Evolutionary conservation across 257 asterid species (phyloP).

Genomic region (Solanum rostratum): DNA sequence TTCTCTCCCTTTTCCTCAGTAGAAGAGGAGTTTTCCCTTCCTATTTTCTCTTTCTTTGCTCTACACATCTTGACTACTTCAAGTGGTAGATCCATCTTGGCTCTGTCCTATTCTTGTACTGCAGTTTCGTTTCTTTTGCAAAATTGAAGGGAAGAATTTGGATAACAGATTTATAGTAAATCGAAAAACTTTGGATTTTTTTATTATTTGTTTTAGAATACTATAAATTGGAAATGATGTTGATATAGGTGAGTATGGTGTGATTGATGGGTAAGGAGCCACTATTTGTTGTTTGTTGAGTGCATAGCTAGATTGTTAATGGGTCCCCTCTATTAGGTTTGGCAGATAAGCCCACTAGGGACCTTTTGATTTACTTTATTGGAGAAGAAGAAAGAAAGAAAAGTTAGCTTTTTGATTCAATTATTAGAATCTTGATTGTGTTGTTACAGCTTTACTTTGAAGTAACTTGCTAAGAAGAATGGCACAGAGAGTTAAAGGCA

Average conservation of each 20-base stretch:
- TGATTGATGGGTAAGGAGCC: conserved; percentile 43
- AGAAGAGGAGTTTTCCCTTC: neutral
- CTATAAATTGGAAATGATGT: conserved; percentile 15
- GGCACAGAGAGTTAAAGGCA: conserved; percentile 33
- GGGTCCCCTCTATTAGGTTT: conserved; percentile 82
- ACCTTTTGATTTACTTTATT: conserved; percentile 52
- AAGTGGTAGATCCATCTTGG: neutral
- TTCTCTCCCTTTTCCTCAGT: neutral
- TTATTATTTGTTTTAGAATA: conserved; percentile 5
- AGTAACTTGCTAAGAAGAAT: conserved; percentile 18
- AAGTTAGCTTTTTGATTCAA: conserved; percentile 58
- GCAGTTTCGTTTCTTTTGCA: neutral
- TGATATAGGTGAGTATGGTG: conserved; percentile 23
- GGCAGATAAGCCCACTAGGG: conserved; percentile 76
- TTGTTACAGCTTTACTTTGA: conserved; percentile 31
- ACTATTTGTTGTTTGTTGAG: conserved; percentile 16
- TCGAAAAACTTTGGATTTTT: neutral
- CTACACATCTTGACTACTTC: neutral
- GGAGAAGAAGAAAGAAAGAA: conserved; percentile 20
- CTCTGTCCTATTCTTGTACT: neutral
- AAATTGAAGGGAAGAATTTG: neutral
- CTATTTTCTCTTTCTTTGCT: neutral
- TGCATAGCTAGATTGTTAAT: conserved; percentile 8
- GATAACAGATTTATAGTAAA: neutral
- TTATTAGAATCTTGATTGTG: conserved; percentile 23